phyloP scores from a whole-genome alignment of 306 rosid genomes.

The Quercus aquifolioides region DNA sequence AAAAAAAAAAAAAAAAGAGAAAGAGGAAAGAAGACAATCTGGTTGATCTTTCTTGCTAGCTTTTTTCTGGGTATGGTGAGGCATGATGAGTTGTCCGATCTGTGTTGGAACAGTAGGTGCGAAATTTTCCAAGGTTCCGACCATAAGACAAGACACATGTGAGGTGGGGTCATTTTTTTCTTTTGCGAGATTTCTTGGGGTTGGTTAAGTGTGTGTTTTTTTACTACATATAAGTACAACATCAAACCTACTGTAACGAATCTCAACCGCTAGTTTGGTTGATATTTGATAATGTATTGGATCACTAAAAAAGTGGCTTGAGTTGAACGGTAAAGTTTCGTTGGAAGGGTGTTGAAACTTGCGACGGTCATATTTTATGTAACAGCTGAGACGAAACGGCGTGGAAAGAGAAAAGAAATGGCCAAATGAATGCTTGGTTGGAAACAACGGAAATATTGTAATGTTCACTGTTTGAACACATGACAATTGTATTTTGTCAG shows the following conservation, averaged over 20 bases:
- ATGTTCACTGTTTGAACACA: neutral
- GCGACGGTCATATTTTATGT: neutral
- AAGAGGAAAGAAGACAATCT: neutral
- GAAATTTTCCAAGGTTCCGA: conserved; percentile 13
- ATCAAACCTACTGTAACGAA: neutral
- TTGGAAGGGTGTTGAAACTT: neutral
- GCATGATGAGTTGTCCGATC: conserved; percentile 16
- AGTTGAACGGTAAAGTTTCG: neutral
- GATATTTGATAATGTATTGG: conserved; percentile 16
- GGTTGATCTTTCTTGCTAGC: neutral
- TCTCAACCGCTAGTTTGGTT: neutral
- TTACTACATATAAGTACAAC: neutral
- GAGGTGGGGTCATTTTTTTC: conserved; percentile 15
- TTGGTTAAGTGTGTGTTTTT: neutral
- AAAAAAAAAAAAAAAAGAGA: neutral
- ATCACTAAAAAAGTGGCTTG: neutral
- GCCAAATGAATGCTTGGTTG: neutral
- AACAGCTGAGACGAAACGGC: neutral
- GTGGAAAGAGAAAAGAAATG: neutral
- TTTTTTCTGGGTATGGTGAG: neutral
- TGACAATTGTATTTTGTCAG: neutral
- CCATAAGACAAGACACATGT: conserved; percentile 19
- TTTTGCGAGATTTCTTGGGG: neutral
- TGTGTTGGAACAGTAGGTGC: neutral
- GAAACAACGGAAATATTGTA: neutral